Percentiles rank a stretch among this genome's conserved stretches.
phyloP scores from a whole-genome alignment of 208 protist species.

The Trypanosoma platydactyli region DNA sequence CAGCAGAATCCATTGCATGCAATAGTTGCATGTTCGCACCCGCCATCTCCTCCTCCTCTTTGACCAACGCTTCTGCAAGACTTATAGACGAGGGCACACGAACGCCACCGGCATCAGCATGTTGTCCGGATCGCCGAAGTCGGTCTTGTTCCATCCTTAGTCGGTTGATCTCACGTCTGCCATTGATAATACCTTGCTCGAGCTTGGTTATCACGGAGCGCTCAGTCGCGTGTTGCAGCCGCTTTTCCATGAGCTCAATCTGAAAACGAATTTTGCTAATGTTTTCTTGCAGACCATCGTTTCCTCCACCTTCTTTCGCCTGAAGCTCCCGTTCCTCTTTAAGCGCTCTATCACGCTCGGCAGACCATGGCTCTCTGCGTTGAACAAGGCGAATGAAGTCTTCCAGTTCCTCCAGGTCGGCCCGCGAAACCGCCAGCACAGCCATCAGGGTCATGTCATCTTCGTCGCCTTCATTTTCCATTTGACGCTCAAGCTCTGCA shows the following conservation, averaged over 20 bases:
- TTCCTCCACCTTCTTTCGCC: conserved; percentile 26
- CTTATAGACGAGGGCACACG: conserved; percentile 70
- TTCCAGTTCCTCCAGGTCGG: conserved; percentile 88
- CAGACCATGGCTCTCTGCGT: conserved; percentile 65
- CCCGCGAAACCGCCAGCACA: conserved; percentile 81
- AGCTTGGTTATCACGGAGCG: conserved; percentile 68
- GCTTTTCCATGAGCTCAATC: conserved; percentile 78
- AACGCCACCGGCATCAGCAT: conserved; percentile 43
- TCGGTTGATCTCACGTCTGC: conserved; percentile 68
- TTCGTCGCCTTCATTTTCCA: conserved; percentile 83
- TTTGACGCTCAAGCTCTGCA: conserved; percentile 75
- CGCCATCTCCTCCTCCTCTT: conserved; percentile 35
- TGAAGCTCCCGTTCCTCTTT: conserved; percentile 39
- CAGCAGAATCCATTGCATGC: conserved; percentile 8
- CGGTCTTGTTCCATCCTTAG: conserved; percentile 87
- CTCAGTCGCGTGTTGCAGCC: conserved; percentile 75
- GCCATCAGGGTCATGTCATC: conserved; percentile 93
- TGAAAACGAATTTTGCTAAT: conserved; percentile 81
- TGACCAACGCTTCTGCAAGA: conserved; percentile 71
- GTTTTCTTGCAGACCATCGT: conserved; percentile 55
- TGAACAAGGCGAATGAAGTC: conserved; percentile 83
- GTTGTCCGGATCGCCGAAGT: conserved; percentile 63
- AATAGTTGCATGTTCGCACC: conserved; percentile 24
- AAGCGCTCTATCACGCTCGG: conserved; percentile 54
- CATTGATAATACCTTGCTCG: conserved; percentile 71